Evolutionary conservation across 306 rosid genomes (phyloP), one percentile per base, ranked within the genome.

Genomic region (Corylus avellana): DNA sequence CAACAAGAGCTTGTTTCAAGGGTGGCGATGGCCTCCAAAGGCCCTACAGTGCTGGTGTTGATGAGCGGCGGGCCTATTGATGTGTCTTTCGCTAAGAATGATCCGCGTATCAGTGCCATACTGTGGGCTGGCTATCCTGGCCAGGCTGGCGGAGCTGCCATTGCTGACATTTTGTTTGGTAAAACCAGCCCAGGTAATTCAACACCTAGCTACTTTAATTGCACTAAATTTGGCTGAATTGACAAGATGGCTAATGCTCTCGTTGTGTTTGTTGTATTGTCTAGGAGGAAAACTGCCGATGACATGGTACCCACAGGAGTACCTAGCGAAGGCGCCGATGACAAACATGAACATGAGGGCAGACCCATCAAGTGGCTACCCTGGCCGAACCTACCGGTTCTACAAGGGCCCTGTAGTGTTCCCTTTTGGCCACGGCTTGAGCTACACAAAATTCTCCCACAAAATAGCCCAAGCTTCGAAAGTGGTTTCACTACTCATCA

Each of bases 121-220:
- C 20, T 93, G 70, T 93, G 98, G 98, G 95, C 55, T 66, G 98
- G 98, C 35, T 93, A 93, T 82, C 98, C 98, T 22, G 98, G 98
- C 8, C 97, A 93, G 70, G 95, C 95, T 7, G 98, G 98, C 5
- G 98, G 98, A 37, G 83, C 96, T 6, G 98, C 98, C 74, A 86
- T 93, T 11, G 97, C 98, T 14, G 98, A 93, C 75, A 89, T 93
- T 0, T 12, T 93, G 29, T 93, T 93, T 42, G 98, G 98, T 14
- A 71, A 85, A 37, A 87, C 80, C 4, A 93, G 89, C 73, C 97
- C 98, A 51, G 90, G 98, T 91, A 90, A 32, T 32, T 32, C 35
- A 32, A 32, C 35, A 32, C 35, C 35, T 32, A 32, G 3, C 35
- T 32, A 32, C 2, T 32, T 32, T 32, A 1, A 32, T 32, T 32